Evolutionary conservation across 805 yeast species (phyloP).

Genomic region (Candida insectorum): DNA sequence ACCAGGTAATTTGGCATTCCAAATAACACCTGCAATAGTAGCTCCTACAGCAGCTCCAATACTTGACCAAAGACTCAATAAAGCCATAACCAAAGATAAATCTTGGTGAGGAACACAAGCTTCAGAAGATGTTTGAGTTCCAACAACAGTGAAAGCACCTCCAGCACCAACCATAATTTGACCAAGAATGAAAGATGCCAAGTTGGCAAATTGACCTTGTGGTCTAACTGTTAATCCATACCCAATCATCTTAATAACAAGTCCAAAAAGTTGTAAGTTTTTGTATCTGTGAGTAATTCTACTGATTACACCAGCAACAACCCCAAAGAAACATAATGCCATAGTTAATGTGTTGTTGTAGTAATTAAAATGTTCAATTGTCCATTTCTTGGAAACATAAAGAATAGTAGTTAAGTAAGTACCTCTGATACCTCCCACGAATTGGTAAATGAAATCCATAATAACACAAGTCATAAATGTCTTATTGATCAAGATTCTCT

Average conservation of each 20-base stretch:
- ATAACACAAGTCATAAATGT: slow-evolving; percentile 32
- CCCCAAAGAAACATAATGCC: slow-evolving; percentile 35
- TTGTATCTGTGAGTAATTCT: slow-evolving; percentile 37
- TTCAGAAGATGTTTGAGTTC: slow-evolving; percentile 34
- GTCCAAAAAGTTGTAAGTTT: slow-evolving; percentile 29
- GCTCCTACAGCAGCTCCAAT: slow-evolving; percentile 40
- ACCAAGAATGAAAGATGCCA: slow-evolving; percentile 27
- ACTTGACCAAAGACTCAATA: slow-evolving; percentile 28
- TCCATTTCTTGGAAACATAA: slow-evolving; percentile 26
- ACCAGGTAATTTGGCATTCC: slow-evolving; percentile 22
- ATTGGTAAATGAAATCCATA: slow-evolving; percentile 29
- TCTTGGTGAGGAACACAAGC: slow-evolving; percentile 43
- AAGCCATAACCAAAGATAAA: slow-evolving; percentile 35
- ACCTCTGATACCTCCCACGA: slow-evolving; percentile 24
- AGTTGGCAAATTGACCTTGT: slow-evolving; percentile 18
- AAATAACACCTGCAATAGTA: slow-evolving; percentile 37
- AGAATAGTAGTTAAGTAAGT: slow-evolving; percentile 33
- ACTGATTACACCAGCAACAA: slow-evolving; percentile 30
- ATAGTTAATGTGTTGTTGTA: slow-evolving; percentile 34
- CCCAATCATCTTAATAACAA: slow-evolving; percentile 27
- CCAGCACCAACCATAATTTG: slow-evolving; percentile 37
- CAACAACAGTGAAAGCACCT: slow-evolving; percentile 36
- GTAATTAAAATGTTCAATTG: slow-evolving; percentile 32
- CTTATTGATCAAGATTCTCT: slow-evolving; percentile 26
- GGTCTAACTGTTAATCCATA: slow-evolving; percentile 19